Conservation (phyloP, 2,329 filamentous ascomycete genomes). For the Alternaria solani region DNA sequence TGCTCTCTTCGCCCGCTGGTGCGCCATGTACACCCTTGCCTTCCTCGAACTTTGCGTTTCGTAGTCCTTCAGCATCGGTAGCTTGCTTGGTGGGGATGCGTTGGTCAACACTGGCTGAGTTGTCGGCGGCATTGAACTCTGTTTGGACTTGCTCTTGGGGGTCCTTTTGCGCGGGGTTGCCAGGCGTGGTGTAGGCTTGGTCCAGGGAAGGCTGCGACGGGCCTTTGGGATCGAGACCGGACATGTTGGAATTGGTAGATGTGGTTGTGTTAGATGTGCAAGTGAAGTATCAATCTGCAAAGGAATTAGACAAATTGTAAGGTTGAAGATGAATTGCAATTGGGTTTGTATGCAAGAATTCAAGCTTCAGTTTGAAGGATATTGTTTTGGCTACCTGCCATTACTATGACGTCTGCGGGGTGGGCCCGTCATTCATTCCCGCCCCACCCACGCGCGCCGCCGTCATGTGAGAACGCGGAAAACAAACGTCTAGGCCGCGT, state of each 20-base stretch:
- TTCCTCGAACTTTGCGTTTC: constrained; percentile 38
- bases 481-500: constrained; percentile 13
- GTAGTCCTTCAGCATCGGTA: constrained; percentile 50
- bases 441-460: constrained; percentile 21
- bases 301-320: background rate
- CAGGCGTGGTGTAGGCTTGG: constrained; percentile 57
- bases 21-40: constrained; percentile 55
- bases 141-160: constrained; percentile 50
- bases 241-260: constrained; percentile 37
- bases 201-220: constrained; percentile 55
- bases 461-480: constrained; percentile 22
- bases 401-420: constrained; percentile 45
- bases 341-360: constrained; percentile 10
- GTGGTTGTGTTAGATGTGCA: constrained; percentile 3
- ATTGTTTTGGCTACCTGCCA: constrained; percentile 11
- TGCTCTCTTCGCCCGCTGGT: constrained; percentile 54
- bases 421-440: constrained; percentile 32
- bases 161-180: constrained; percentile 56
- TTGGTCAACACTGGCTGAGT: constrained; percentile 42
- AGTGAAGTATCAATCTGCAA: background rate
- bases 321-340: background rate
- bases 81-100: constrained; percentile 52
- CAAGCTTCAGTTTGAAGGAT: constrained; percentile 1
- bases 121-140: constrained; percentile 45
- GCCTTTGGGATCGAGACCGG: constrained; percentile 51